These are phyloP conservation scores for Pythium phragmitis DNA, from an alignment of 352 stramenopile genomes.

Conservation along the genomic window DNA sequence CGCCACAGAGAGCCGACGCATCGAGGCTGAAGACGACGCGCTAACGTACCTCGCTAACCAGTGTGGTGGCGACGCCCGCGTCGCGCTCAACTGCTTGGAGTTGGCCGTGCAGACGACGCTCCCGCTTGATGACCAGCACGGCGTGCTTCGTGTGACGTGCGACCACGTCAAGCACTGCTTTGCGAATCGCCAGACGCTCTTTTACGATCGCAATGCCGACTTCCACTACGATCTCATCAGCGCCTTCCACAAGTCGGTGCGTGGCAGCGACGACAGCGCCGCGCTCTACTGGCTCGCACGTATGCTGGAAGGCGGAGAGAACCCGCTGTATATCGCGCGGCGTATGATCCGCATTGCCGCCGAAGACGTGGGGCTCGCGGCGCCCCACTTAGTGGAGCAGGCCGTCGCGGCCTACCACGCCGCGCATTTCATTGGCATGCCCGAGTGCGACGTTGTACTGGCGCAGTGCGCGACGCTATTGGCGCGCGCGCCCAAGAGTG, in stretches of 20 bases:
- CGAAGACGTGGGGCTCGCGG: constrained; percentile 81
- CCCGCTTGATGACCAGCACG: constrained; percentile 23
- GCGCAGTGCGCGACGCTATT: constrained; percentile 78
- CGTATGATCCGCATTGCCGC: constrained; percentile 83
- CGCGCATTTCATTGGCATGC: constrained; percentile 80
- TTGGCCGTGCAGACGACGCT: constrained; percentile 63
- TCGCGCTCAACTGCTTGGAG: constrained; percentile 83
- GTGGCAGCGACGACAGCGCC: constrained; percentile 78
- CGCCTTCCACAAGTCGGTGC: constrained; percentile 83
- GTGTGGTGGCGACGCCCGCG: constrained; percentile 74
- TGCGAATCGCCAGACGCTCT: constrained; percentile 64
- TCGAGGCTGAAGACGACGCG: constrained; percentile 54
- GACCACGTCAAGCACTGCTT: constrained; percentile 75
- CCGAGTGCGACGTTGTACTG: constrained; percentile 82
- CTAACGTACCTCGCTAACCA: constrained; percentile 70
- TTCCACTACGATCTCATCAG: constrained; percentile 88
- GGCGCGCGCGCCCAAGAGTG: constrained; percentile 78
- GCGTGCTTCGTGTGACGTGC: constrained; percentile 41
- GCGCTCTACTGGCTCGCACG: constrained; percentile 83
- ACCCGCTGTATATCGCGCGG: constrained; percentile 75
- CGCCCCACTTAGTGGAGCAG: constrained; percentile 63
- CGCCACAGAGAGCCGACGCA: constrained; percentile 2
- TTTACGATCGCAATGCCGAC: constrained; percentile 85
- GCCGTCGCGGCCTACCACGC: constrained; percentile 73
- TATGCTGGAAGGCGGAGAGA: constrained; percentile 87